These are phyloP conservation scores for Colletotrichum musicola DNA, from an alignment of 2,329 filamentous ascomycete species.

Conservation along the genomic window DNA sequence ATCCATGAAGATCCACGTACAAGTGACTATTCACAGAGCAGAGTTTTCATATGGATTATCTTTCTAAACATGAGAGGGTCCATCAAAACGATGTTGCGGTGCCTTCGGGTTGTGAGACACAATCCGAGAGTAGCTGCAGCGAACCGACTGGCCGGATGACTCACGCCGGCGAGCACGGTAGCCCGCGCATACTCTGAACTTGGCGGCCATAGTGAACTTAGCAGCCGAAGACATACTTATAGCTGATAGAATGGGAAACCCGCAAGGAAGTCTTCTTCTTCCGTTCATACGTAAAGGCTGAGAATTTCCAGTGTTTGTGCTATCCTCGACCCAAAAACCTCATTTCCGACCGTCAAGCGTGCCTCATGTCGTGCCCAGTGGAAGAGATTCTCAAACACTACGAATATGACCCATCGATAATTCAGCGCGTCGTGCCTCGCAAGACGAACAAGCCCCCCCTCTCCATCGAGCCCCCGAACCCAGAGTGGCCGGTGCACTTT, in stretches of 20 bases:
- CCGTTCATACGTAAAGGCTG: background rate
- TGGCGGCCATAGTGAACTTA: background rate
- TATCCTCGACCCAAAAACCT: too few relatives aligned
- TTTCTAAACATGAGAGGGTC: too few relatives aligned
- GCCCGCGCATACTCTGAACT: background rate
- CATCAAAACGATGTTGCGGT: too few relatives aligned
- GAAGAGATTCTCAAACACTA: conserved; percentile 46
- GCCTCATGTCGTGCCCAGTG: conserved; percentile 34
- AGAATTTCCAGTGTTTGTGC: too few relatives aligned
- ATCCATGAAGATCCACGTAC: conserved; percentile 13
- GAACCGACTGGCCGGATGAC: conserved; percentile 27
- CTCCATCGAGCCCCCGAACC: conserved; percentile 52
- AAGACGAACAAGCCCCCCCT: conserved; percentile 41
- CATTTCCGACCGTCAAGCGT: too few relatives aligned
- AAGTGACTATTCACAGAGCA: too few relatives aligned
- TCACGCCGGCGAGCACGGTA: conserved; percentile 19
- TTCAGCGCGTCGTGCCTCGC: conserved; percentile 46
- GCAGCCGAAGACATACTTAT: background rate
- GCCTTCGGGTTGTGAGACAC: too few relatives aligned
- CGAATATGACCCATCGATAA: conserved; percentile 39
- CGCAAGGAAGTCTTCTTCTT: background rate
- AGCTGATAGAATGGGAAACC: background rate
- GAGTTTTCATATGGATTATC: too few relatives aligned
- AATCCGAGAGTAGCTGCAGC: background rate
- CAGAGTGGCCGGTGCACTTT: conserved; percentile 52